Base-by-base conservation (phyloP, 1,284 basidiomycete species). In the Ustilago hordei region DNA sequence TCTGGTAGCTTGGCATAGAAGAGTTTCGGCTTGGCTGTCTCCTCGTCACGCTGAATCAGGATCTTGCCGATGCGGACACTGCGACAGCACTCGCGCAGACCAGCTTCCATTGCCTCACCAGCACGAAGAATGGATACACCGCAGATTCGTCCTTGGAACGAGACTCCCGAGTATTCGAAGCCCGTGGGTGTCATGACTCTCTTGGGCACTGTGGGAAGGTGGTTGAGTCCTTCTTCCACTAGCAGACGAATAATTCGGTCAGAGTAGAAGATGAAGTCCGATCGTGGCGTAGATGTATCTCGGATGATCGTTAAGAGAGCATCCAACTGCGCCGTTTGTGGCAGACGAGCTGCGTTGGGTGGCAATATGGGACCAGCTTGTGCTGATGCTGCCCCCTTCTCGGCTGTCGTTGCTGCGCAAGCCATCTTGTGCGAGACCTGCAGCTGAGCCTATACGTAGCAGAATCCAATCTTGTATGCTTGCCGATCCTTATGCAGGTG, bases 251-350 rank as follows among this genome's bases (percentile, higher is more conserved):
- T 90, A 81, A 91, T 90, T 11, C 90, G 86, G 86, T 91, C 90
- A 13, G 93, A 94, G 86, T 97, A 98, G 88, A 99, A 99, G 79
- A 99, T 91, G 85, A 99, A 99, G 86, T 99, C 96, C 28, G 95
- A 95, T 50, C 96, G 79, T 19, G 79, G 72, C 13, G 87, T 88
- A 5, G 84, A 74, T 17, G 74, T 63, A 73, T 87, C 84, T 56
- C 95, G 88, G 85, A 99, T 96, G 87, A 98, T 96, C 15, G 97
- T 98, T 87, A 97, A 93, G 19, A 98, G 89, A 0, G 95, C 95
- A 87, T 98, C 95, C 36, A 99, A 91, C 60, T 84, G 82, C 8
- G 75, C 74, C 0, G 95, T 98, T 80, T 92, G 93, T 0, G 91
- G 91, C 2, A 96, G 89, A 2, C 92, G 93, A 84, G 92, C 91